Evolutionary conservation across 2,329 filamentous ascomycete genomes (phyloP), one percentile per base, ranked within the genome.

Genomic region (Fusarium brachygibbosum): DNA sequence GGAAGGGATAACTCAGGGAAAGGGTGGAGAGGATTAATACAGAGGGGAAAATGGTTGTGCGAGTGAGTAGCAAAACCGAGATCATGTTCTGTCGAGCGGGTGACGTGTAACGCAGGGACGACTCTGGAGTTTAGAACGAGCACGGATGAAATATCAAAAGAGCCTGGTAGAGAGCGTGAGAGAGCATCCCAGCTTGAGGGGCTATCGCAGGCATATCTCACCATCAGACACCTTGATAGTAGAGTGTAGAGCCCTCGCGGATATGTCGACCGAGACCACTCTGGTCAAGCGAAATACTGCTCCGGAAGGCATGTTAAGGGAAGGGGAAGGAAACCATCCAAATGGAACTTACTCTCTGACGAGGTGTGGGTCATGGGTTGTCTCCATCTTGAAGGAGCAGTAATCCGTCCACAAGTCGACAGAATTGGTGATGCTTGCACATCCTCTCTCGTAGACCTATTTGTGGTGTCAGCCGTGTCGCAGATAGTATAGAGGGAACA

Each of bases 381-480:
- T 98, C 79, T 98, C 94, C 83, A 96, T 94, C 81, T 98, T 98
- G 88, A 98, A 98, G 76, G 90, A 88, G 84, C 95, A 98, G 84
- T 98, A 99, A 76, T 97, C 94, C 54, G 93, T 92, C 96, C 96
- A 99, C 63, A 99, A 86, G 79, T 99, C 96, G 76, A 98, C 94
- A 35, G 95, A 98, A 77, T 93, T 93, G 58, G 92, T 91, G 76
- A 98, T 94, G 81, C 93, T 96, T 42, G 94, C 93, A 75, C 97
- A 92, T 72, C 96, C 96, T 79, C 96, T 90, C 82, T 99, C 96
- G 76, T 98, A 99, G 50, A 98, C 90, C 93, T 97, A 74, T n/a
- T 19, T 35, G 28, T 31, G 31, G 17, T 25, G 64, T 76, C 63
- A 70, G 49, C 41, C 16, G 35, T 28, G 35, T 56, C 53, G 29